Conservation (phyloP, 768 basidiomycete genomes). For the Nidularia pulvinata region DNA sequence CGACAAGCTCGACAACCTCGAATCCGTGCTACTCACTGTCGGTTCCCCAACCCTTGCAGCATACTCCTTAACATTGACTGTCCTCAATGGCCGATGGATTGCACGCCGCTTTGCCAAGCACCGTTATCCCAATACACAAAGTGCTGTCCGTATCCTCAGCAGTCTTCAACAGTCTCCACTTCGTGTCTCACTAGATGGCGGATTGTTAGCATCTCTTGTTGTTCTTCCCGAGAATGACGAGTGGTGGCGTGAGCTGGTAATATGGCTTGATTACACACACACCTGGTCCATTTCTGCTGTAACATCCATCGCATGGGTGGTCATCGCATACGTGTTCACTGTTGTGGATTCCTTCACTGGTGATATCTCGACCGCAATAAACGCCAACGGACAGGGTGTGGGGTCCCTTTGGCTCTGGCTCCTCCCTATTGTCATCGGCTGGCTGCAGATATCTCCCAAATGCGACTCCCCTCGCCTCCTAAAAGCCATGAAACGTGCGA, state of each 20-base stretch:
- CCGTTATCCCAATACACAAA: slow-evolving; percentile 17
- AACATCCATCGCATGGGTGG: slow-evolving; percentile 36
- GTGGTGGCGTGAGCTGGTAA: slow-evolving; percentile 31
- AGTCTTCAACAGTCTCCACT: slow-evolving; percentile 39
- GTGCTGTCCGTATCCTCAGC: slow-evolving; percentile 25
- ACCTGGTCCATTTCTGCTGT: slow-evolving; percentile 38
- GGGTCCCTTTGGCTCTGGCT: slow-evolving; percentile 46
- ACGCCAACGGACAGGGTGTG: slow-evolving; percentile 34
- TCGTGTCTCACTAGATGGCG: slow-evolving; percentile 16
- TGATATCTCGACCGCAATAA: slow-evolving; percentile 14
- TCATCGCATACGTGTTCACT: slow-evolving; percentile 35
- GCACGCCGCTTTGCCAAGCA: slow-evolving; percentile 17
- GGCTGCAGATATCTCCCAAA: slow-evolving; percentile 41
- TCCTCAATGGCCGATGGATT: slow-evolving; percentile 31
- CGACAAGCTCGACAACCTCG: slow-evolving; percentile 26
- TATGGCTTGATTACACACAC: slow-evolving; percentile 28
- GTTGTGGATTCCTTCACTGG: slow-evolving; percentile 22
- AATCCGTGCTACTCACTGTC: slow-evolving; percentile 31
- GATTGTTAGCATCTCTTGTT: slow-evolving; percentile 31
- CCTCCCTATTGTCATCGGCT: slow-evolving; percentile 37
- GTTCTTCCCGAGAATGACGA: slow-evolving; percentile 30
- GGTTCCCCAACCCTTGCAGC: slow-evolving; percentile 39
- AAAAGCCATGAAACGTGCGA: slow-evolving; percentile 24
- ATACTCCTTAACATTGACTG: slow-evolving; percentile 30
- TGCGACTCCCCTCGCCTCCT: slow-evolving; percentile 28